phyloP scores from a whole-genome alignment of 2,329 filamentous ascomycete genomes.

The Clarireedia paspali region DNA sequence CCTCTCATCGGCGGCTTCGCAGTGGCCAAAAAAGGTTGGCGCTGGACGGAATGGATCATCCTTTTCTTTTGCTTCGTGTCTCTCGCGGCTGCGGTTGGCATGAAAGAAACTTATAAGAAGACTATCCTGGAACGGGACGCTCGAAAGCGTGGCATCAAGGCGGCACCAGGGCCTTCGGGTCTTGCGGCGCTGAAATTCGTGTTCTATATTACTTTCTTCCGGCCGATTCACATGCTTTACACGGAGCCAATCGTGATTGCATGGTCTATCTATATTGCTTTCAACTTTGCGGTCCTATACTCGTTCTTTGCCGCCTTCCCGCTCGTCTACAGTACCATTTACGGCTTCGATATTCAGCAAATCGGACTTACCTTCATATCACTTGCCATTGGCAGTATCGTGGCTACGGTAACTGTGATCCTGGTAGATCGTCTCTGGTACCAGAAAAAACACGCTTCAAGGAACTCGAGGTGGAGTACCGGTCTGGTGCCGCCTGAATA shows the following conservation, averaged over 20 bases:
- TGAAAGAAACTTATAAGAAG: background rate
- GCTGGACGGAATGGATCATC: conserved; percentile 25
- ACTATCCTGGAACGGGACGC: background rate
- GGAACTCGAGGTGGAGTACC: conserved; percentile 31
- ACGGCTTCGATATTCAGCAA: conserved; percentile 47
- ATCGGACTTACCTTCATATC: conserved; percentile 25
- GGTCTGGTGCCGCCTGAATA: background rate
- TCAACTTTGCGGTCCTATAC: no score
- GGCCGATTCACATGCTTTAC: conserved; percentile 58
- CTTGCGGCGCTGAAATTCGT: background rate
- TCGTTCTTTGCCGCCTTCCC: conserved; percentile 41
- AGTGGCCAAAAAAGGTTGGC: conserved; percentile 29
- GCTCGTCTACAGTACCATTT: conserved; percentile 54
- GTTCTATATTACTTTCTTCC: conserved; percentile 38
- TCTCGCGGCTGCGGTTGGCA: background rate
- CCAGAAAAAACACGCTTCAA: conserved; percentile 39
- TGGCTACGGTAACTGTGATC: conserved; percentile 11
- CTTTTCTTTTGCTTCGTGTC: background rate
- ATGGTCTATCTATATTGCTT: no score
- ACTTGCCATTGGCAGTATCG: conserved; percentile 30
- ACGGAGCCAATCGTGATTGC: conserved; percentile 46
- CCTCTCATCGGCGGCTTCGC: conserved; percentile 30
- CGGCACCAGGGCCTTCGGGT: background rate
- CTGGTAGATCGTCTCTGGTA: background rate
- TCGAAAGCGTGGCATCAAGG: background rate